Evolutionary conservation across 2,329 filamentous ascomycete genomes (phyloP), one percentile per base, ranked within the genome.

Genomic region (Epichloe festucae): DNA sequence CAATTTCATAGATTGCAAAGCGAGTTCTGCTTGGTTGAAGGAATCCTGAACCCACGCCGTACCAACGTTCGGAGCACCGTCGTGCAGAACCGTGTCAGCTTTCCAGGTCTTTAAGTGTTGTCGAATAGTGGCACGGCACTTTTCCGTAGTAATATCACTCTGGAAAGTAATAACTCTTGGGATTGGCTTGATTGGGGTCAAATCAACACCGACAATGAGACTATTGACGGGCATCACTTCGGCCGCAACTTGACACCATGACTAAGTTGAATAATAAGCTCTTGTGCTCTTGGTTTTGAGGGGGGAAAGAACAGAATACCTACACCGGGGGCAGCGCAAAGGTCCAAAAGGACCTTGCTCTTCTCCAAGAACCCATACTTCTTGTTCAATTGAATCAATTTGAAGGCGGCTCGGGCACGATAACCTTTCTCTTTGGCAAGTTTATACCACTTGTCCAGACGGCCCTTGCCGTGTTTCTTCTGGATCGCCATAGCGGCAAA

Each of bases 351-450:
- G 62, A 97, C 93, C 74, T 88, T 95, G 71, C 89, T 94, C 76
- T 94, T 91, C 70, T 97, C 89, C 60, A 98, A 75, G 70, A 98
- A 98, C 59, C 89, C 87, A 85, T 95, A 98, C 68, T 96, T 97
- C 73, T 97, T 96, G 74, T 98, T 98, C 62, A 98, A 75, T 69
- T 98, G 91, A 60, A 98, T 91, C 61, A 98, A 73, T 73, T 98
- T 98, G 79, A 97, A 97, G 52, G 93, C 90, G 60, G 93, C 90
- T 78, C 93, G 81, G 55, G 93, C 91, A 63, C 93, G 79, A 67
- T 96, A 98, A 56, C 93, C 93, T 70, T 96, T 97, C 69, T 98
- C 93, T 71, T 98, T 98, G 55, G 93, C 93, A 63, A 97, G 83
- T 67, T 90, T 91, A 73, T 97, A 98, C 88, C 90, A 97, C 72